Percentiles rank a stretch among this genome's conserved stretches.
These are phyloP conservation scores for Coniochaeta prunicola DNA, from an alignment of 2,329 filamentous ascomycete species.

Conservation along the genomic window DNA sequence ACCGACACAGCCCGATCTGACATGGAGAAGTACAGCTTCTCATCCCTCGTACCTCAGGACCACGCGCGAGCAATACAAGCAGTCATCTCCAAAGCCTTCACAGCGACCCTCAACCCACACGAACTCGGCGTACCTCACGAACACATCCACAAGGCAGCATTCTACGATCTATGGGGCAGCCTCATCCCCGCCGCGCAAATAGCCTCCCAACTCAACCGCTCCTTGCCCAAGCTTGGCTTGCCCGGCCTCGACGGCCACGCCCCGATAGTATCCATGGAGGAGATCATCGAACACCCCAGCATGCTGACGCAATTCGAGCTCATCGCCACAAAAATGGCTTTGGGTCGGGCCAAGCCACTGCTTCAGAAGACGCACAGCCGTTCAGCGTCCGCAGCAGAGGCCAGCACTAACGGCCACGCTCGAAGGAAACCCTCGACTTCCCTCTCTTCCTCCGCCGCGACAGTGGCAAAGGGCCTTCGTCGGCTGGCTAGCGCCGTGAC, in stretches of 20 bases:
- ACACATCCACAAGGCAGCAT: conserved; percentile 36
- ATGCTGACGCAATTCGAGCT: conserved; percentile 42
- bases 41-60: conserved; percentile 22
- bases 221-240: conserved; percentile 28
- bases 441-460: conserved; percentile 7
- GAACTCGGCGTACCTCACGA: conserved; percentile 29
- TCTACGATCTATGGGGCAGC: conserved; percentile 44
- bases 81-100: conserved; percentile 36
- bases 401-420: not conserved
- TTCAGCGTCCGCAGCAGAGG: not conserved
- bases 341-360: not conserved
- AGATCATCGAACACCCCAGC: conserved; percentile 42
- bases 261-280: conserved; percentile 35
- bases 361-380: not conserved
- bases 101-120: conserved; percentile 31
- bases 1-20: not conserved
- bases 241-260: conserved; percentile 23
- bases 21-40: conserved; percentile 12
- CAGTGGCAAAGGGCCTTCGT: conserved; percentile 13
- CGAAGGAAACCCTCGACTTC: conserved; percentile 13
- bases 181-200: conserved; percentile 41
- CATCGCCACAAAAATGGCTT: conserved; percentile 19
- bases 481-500: conserved; percentile 16
- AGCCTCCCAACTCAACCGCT: conserved; percentile 34
- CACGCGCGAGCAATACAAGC: conserved; percentile 32